Evolutionary conservation across 495 filamentous ascomycete species (phyloP).

Genomic region (Physcia stellaris): DNA sequence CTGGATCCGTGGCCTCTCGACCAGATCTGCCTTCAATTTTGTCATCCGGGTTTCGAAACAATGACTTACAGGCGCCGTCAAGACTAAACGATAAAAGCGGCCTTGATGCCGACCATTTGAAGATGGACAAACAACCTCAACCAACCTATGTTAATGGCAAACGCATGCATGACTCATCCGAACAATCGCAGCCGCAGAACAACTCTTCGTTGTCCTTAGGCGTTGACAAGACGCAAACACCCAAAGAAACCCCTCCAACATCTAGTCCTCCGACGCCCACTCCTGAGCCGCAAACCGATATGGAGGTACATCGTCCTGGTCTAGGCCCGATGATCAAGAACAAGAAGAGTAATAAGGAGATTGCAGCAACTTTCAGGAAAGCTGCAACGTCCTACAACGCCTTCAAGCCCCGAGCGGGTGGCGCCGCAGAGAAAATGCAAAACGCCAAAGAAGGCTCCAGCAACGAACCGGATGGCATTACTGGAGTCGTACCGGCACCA

Average conservation of each 20-base stretch:
- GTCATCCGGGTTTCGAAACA: slow-evolving; percentile 1
- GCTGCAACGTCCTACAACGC: slow-evolving; percentile 68
- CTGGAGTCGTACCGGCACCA: slow-evolving; percentile 70
- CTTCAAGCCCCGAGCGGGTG: slow-evolving; percentile 76
- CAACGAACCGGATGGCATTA: slow-evolving; percentile 74
- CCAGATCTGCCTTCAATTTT: neutral
- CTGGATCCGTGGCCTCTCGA: neutral
- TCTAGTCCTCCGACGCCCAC: slow-evolving; percentile 2
- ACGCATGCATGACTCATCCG: neutral
- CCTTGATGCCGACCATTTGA: neutral
- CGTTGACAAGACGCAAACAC: neutral
- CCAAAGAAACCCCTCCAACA: neutral
- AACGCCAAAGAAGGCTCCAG: slow-evolving; percentile 38
- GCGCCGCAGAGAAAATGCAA: slow-evolving; percentile 60
- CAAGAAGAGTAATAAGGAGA: slow-evolving; percentile 52
- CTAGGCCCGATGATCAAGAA: slow-evolving; percentile 83
- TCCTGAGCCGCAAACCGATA: slow-evolving; percentile 19
- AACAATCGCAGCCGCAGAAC: neutral
- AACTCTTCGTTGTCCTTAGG: neutral
- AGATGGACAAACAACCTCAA: neutral
- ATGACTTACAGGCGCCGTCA: neutral
- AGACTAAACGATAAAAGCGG: neutral
- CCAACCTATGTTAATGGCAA: neutral
- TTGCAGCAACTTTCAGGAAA: slow-evolving; percentile 69
- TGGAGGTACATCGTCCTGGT: slow-evolving; percentile 54